A percentile compares a stretch with the other conserved stretches of the same genome.
phyloP scores from a whole-genome alignment of 805 yeast genomes.

The Saccharomycopsis schoenii region DNA sequence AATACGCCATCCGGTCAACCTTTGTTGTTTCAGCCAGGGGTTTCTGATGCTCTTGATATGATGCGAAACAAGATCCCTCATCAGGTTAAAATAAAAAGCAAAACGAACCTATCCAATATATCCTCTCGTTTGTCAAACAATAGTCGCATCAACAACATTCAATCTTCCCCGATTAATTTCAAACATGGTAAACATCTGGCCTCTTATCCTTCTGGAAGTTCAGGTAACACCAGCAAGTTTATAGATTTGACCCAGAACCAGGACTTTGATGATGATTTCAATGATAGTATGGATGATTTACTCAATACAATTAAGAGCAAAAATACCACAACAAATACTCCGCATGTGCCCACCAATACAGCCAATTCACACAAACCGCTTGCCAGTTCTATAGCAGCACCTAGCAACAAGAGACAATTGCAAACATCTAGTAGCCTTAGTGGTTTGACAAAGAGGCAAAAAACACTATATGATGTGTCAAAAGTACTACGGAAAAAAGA shows the following conservation, averaged over 20 bases:
- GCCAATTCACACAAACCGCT: neutral
- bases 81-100: neutral
- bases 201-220: neutral
- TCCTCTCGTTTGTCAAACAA: neutral
- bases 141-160: neutral
- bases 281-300: conserved; percentile 11
- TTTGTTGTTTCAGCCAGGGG: neutral
- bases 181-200: neutral
- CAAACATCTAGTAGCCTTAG: neutral
- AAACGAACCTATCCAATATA: neutral
- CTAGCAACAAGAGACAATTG: neutral
- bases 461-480: neutral
- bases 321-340: neutral
- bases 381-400: neutral
- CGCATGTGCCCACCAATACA: neutral
- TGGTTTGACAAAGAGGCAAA: neutral
- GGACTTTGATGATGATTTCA: conserved; percentile 11
- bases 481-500: neutral
- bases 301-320: neutral
- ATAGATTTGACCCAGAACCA: conserved; percentile 12
- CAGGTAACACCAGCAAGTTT: neutral
- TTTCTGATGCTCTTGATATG: neutral
- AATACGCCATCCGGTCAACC: neutral
- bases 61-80: neutral
- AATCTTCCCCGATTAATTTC: neutral